phyloP scores from a whole-genome alignment of 1,139 yeast genomes.

The Yamadazyma dushanensis region DNA sequence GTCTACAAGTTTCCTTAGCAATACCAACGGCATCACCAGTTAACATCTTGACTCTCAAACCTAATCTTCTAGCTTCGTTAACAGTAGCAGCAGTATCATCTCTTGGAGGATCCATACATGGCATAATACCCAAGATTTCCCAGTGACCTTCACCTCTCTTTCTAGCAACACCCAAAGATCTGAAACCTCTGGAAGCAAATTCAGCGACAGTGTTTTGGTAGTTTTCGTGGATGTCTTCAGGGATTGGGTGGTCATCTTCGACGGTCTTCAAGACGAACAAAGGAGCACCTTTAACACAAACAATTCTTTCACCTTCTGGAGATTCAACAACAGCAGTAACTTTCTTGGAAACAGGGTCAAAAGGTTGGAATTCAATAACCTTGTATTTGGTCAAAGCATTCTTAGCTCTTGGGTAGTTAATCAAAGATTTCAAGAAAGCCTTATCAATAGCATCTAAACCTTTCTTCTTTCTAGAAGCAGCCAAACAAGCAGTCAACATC shows the following conservation, averaged over 20 bases:
- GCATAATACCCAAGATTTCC: constrained; percentile 97
- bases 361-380: constrained; percentile 94
- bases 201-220: constrained; percentile 97
- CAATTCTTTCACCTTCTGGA: constrained; percentile 93
- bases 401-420: constrained; percentile 87
- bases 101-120: constrained; percentile 99
- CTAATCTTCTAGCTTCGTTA: constrained; percentile 87
- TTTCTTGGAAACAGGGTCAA: constrained; percentile 97
- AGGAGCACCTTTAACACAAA: constrained; percentile 99
- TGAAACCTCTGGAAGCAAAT: constrained; percentile 97
- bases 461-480: constrained; percentile 98
- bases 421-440: constrained; percentile 93
- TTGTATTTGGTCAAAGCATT: constrained; percentile 94
- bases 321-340: constrained; percentile 93
- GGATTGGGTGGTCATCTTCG: constrained; percentile 94
- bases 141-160: constrained; percentile 99
- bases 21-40: constrained; percentile 99
- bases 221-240: constrained; percentile 92
- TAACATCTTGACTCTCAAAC: constrained; percentile 96
- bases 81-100: constrained; percentile 97
- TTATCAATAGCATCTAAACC: constrained; percentile 98
- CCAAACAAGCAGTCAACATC: constrained; percentile 97
- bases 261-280: constrained; percentile 91
- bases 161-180: constrained; percentile 98
- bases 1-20: constrained; percentile 98